Percentiles rank a stretch among this genome's conserved stretches.
These are phyloP conservation scores for Aspergillus bridgeri DNA, from an alignment of 495 filamentous ascomycete species.

Conservation along the genomic window DNA sequence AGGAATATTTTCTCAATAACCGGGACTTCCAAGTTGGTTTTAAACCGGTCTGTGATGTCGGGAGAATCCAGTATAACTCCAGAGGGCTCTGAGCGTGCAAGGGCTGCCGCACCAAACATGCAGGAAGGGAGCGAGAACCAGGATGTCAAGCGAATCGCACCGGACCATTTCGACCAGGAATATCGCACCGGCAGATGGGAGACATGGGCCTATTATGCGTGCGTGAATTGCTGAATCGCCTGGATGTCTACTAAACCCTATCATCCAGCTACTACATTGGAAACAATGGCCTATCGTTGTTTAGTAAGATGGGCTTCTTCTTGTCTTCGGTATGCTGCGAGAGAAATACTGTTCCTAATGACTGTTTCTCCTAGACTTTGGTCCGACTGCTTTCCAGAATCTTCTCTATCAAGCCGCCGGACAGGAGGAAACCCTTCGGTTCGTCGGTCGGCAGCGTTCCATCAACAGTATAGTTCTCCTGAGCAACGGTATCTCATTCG, in stretches of 20 bases:
- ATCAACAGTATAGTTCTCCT: conserved; percentile 61
- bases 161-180: conserved; percentile 47
- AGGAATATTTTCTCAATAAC: not conserved
- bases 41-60: not conserved
- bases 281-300: conserved; percentile 63
- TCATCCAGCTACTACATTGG: conserved; percentile 57
- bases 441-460: conserved; percentile 48
- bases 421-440: conserved; percentile 43
- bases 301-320: conserved; percentile 40
- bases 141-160: conserved; percentile 18
- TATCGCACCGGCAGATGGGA: conserved; percentile 53
- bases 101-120: not conserved
- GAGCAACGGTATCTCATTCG: conserved; percentile 61
- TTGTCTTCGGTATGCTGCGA: not conserved
- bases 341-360: not conserved
- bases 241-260: conserved; percentile 18
- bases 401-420: conserved; percentile 56
- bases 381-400: conserved; percentile 64
- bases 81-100: not conserved
- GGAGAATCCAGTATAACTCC: not conserved
- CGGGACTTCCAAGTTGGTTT: not conserved
- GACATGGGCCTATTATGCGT: conserved; percentile 64
- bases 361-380: conserved; percentile 45
- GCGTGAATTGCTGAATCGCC: conserved; percentile 20
- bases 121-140: not conserved